Evolutionary conservation across 495 filamentous ascomycete genomes (phyloP).

Genomic region (Ascobolus immersus): DNA sequence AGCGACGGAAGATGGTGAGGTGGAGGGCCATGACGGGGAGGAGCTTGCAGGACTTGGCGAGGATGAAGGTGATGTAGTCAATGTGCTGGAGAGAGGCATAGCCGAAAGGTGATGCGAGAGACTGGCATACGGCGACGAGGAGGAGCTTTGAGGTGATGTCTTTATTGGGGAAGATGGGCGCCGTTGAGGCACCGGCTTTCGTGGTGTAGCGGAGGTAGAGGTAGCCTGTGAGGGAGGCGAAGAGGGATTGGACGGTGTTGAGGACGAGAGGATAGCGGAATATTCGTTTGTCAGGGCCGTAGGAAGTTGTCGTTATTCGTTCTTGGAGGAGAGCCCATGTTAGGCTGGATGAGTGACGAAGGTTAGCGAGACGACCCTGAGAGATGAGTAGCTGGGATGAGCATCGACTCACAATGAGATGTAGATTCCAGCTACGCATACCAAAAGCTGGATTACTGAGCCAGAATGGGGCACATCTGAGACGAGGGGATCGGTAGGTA

Average conservation of each 20-base stretch:
- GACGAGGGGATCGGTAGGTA: not conserved
- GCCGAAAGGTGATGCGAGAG: conserved; percentile 78
- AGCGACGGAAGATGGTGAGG: conserved; percentile 67
- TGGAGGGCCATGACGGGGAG: conserved; percentile 94
- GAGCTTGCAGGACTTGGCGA: conserved; percentile 92
- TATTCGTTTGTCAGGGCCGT: conserved; percentile 44
- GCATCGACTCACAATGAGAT: conserved; percentile 54
- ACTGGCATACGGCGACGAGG: conserved; percentile 64
- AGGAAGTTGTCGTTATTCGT: conserved; percentile 84
- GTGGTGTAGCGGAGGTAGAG: conserved; percentile 48
- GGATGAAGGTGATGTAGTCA: conserved; percentile 96
- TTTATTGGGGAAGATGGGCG: conserved; percentile 50
- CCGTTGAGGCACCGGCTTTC: conserved; percentile 19
- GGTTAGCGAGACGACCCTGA: conserved; percentile 1
- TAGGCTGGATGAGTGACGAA: conserved; percentile 29
- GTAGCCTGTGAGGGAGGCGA: conserved; percentile 58
- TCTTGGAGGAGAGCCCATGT: conserved; percentile 94
- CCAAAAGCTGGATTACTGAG: conserved; percentile 40
- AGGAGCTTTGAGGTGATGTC: conserved; percentile 52
- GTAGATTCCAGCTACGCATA: conserved; percentile 85
- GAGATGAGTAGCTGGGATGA: not conserved
- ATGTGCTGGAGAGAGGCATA: conserved; percentile 84
- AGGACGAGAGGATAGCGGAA: conserved; percentile 87
- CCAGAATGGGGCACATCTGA: conserved; percentile 1
- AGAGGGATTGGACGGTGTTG: conserved; percentile 82